Percentiles rank a stretch among this genome's conserved stretches.
phyloP scores from a whole-genome alignment of 106 monocot genomes.

The Allium cepa region DNA sequence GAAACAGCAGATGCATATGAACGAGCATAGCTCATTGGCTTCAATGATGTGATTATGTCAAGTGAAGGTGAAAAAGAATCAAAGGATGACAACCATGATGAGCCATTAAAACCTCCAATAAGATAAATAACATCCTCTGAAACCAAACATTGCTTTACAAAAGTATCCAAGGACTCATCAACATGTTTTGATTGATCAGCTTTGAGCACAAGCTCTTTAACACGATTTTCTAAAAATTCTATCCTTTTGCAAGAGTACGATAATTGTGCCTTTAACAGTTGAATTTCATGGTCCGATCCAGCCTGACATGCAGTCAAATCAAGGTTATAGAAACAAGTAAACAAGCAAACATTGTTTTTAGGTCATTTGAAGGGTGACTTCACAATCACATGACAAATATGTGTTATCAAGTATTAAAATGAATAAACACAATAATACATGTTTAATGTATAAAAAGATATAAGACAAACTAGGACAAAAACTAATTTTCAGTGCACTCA shows the following conservation, averaged over 20 bases:
- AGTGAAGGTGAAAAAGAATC: constrained; percentile 57
- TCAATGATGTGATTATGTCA: constrained; percentile 44
- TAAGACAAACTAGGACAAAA: too few species aligned
- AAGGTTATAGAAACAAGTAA: background rate
- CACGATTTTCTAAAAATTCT: constrained; percentile 9
- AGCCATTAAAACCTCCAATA: constrained; percentile 55
- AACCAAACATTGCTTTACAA: constrained; percentile 23
- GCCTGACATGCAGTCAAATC: constrained; percentile 10
- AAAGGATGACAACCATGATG: constrained; percentile 49
- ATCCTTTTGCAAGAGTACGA: constrained; percentile 7
- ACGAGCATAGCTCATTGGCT: constrained; percentile 55
- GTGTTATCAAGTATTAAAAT: too few species aligned
- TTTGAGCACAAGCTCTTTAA: constrained; percentile 26
- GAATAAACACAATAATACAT: too few species aligned
- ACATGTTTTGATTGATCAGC: constrained; percentile 5
- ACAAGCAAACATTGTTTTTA: background rate
- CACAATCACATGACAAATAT: too few species aligned
- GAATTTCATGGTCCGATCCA: constrained; percentile 22
- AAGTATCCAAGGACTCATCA: constrained; percentile 17
- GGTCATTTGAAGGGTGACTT: too few species aligned
- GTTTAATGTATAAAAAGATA: too few species aligned
- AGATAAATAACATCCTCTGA: constrained; percentile 57
- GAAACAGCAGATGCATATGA: constrained; percentile 56
- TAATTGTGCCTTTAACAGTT: constrained; percentile 20
- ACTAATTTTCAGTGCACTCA: too few species aligned